phyloP scores from a whole-genome alignment of 345 rosid genomes.

The Eucalyptus fibrosa region DNA sequence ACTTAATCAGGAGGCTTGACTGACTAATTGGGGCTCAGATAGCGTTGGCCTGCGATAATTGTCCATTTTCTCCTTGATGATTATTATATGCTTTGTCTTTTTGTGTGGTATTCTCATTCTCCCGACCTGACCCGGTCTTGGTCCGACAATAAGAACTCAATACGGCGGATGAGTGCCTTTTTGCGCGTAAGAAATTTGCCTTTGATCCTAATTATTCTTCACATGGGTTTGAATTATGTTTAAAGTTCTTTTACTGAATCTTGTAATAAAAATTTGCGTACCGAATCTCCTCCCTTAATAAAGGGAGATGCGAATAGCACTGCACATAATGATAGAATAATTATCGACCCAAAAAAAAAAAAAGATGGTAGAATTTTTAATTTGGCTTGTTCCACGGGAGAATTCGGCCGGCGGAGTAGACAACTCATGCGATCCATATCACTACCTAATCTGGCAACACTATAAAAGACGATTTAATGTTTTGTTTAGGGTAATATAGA shows the following conservation, averaged over 20 bases:
- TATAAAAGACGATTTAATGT: not conserved
- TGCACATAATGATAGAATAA: not conserved
- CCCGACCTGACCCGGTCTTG: not conserved
- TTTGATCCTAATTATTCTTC: not conserved
- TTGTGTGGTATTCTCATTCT: not conserved
- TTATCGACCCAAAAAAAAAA: not conserved
- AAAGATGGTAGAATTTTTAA: not conserved
- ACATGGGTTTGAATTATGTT: not conserved
- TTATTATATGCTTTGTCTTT: not conserved
- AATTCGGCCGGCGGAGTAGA: not conserved
- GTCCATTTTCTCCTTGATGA: not conserved
- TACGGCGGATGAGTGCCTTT: not conserved
- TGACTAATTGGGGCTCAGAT: not conserved
- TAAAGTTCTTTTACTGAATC: too few relatives aligned
- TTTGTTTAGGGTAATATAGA: not conserved
- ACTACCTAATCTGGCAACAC: not conserved
- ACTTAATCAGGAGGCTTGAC: not conserved
- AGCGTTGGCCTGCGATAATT: not conserved
- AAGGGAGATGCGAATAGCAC: not conserved
- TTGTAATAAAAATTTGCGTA: too few relatives aligned
- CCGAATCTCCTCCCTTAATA: not conserved
- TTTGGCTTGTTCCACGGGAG: not conserved
- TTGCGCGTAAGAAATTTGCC: not conserved
- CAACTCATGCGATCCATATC: not conserved
- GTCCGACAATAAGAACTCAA: not conserved